Evolutionary conservation across 2,329 filamentous ascomycete genomes (phyloP).

Genomic region (Calonectria fujianensis): DNA sequence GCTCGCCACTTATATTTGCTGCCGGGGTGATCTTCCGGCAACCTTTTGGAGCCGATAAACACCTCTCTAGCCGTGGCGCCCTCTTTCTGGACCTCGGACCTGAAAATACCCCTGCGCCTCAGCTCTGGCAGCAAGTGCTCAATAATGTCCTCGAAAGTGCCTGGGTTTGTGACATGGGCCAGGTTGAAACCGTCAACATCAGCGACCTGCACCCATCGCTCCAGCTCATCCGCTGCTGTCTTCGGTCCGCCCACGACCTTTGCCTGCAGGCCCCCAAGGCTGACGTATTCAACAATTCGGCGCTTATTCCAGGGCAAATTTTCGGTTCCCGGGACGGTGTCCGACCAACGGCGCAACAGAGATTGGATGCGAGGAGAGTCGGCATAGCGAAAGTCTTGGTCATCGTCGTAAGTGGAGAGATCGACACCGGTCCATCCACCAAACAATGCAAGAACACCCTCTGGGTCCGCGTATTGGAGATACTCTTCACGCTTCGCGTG

Average conservation of each 20-base stretch:
- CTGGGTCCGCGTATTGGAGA: slow-evolving; percentile 36
- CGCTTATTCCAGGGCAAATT: slow-evolving; percentile 71
- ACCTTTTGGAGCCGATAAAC: slow-evolving; percentile 72
- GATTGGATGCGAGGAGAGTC: slow-evolving; percentile 32
- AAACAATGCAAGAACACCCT: slow-evolving; percentile 39
- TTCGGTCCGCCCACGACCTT: slow-evolving; percentile 41
- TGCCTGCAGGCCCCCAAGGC: slow-evolving; percentile 64
- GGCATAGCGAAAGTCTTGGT: slow-evolving; percentile 35
- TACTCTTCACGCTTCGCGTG: slow-evolving; percentile 35
- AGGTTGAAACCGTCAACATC: slow-evolving; percentile 64
- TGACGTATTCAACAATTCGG: slow-evolving; percentile 73
- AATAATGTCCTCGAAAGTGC: slow-evolving; percentile 56
- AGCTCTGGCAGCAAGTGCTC: slow-evolving; percentile 55
- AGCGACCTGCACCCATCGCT: slow-evolving; percentile 64
- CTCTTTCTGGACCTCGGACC: slow-evolving; percentile 51
- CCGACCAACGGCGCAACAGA: slow-evolving; percentile 30
- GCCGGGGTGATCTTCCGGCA: slow-evolving; percentile 76
- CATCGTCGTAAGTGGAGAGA: slow-evolving; percentile 32
- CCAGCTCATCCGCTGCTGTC: slow-evolving; percentile 64
- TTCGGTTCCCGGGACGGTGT: slow-evolving; percentile 52
- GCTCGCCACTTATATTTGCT: slow-evolving; percentile 71
- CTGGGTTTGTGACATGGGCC: slow-evolving; percentile 64
- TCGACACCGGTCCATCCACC: slow-evolving; percentile 43
- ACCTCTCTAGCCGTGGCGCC: slow-evolving; percentile 73
- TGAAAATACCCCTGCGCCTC: slow-evolving; percentile 52